Evolutionary conservation across 148 eudicot genomes (phyloP), one percentile per base, ranked within the genome.

Genomic region (Camellia japonica): DNA sequence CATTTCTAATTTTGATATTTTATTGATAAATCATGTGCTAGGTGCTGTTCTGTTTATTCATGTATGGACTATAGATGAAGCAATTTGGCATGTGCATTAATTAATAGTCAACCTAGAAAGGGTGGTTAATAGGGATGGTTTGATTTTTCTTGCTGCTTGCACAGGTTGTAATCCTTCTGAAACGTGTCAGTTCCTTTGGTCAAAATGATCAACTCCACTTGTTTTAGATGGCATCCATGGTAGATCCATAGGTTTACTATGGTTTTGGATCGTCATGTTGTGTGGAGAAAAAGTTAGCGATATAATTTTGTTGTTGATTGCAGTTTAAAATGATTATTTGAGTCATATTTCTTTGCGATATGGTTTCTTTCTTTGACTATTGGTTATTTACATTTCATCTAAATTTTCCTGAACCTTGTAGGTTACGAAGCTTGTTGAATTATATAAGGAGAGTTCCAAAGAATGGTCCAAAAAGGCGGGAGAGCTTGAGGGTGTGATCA

Each of bases 391-490:
- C 54, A 9, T 60, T 10, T 55, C 14, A 38, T 74, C 20, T 62
- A 43, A 44, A 75, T 77, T 30, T 64, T 83, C 23, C 38, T 68
- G 10, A 43, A 44, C 13, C 59, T 38, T 64, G 76, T 79, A 90
- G 93, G 80, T 85, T 71, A 87, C 92, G 46, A 96, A 90, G 87
- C 97, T 97, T 83, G 92, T 80, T 73, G 96, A 94, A 52, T 85
- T 97, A 46, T 97, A 97, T 71, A 97, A 97, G 86, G 97, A 97
- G 91, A 97, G 94, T 83, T 90, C 98, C 47, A 92, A 92, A 70
- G 98, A 97, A 83, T 97, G 97, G 97, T 94, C 98, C 75, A 94
- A 87, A 80, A 97, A 97, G 89, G 92, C 99, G 20, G 94, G 97
- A 80, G 99, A 92, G 72, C 97, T 97, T 69, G 99, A 97, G 90